Conservation (phyloP, 306 rosid genomes). For the Quercus gilva region DNA sequence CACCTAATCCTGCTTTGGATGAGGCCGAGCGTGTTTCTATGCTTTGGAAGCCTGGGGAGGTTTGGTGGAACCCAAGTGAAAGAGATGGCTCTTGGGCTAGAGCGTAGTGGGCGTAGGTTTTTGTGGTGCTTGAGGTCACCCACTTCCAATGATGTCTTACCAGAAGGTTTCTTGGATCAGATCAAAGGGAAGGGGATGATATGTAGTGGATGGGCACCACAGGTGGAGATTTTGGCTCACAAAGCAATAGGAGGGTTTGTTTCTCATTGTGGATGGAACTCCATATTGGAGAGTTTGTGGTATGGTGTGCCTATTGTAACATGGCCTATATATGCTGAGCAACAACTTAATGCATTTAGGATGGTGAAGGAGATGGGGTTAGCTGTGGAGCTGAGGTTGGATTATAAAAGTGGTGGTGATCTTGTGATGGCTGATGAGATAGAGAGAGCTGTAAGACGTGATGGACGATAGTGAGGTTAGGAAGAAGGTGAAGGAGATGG, state of each 20-base stretch:
- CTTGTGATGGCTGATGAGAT: conserved; percentile 52
- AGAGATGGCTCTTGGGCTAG: conserved; percentile 53
- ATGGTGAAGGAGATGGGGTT: conserved; percentile 50
- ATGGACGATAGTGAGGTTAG: conserved; percentile 32
- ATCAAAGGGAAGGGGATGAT: conserved; percentile 45
- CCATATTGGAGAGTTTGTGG: conserved; percentile 68
- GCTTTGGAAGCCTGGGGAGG: conserved; percentile 68
- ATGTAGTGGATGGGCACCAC: conserved; percentile 66
- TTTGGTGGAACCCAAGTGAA: conserved; percentile 50
- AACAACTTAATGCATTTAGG: conserved; percentile 56
- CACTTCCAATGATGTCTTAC: conserved; percentile 29
- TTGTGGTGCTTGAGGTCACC: conserved; percentile 45
- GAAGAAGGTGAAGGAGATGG: conserved; percentile 44
- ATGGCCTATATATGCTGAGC: conserved; percentile 71
- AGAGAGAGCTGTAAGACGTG: conserved; percentile 33
- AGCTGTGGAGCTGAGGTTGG: conserved; percentile 44
- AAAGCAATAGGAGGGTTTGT: conserved; percentile 51
- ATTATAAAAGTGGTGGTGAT: conserved; percentile 35
- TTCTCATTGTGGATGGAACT: conserved; percentile 75
- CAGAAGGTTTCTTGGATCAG: conserved; percentile 62
- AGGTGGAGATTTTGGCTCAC: conserved; percentile 49
- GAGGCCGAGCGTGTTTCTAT: conserved; percentile 36
- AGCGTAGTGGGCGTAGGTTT: conserved; percentile 47
- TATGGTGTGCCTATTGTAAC: conserved; percentile 63
- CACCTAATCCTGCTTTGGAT: conserved; percentile 26